A percentile compares a stretch with the other conserved stretches of the same genome.
These are phyloP conservation scores for Fonsecaea multimorphosa DNA, from an alignment of 2,329 filamentous ascomycete species.

Conservation along the genomic window DNA sequence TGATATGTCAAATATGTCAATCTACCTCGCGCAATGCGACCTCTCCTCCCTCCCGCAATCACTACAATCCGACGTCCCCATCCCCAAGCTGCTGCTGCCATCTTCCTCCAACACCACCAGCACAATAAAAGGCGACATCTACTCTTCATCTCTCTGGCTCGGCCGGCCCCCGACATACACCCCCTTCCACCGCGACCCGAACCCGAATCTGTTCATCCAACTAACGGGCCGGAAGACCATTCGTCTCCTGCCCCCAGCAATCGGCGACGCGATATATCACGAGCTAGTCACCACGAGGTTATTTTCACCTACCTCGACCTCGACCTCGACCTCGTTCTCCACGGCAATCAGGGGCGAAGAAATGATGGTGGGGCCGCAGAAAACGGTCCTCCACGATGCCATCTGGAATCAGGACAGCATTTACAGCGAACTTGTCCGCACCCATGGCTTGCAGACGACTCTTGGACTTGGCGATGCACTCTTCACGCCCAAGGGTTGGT, in stretches of 20 bases:
- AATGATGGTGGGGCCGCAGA: slow-evolving; percentile 88
- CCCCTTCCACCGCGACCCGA: slow-evolving; percentile 89
- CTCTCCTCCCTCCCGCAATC: slow-evolving; percentile 69
- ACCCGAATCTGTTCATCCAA: slow-evolving; percentile 91
- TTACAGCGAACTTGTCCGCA: slow-evolving; percentile 39
- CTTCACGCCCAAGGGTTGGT: slow-evolving; percentile 84
- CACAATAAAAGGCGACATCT: slow-evolving; percentile 79
- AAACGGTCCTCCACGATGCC: slow-evolving; percentile 66
- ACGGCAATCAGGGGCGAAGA: slow-evolving; percentile 73
- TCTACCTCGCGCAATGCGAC: slow-evolving; percentile 87
- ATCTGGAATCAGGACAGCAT: slow-evolving; percentile 67
- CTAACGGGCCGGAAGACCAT: slow-evolving; percentile 74
- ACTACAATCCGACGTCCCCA: slow-evolving; percentile 70
- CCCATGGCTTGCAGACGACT: slow-evolving; percentile 56
- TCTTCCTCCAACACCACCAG: slow-evolving; percentile 60
- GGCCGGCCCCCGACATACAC: slow-evolving; percentile 87
- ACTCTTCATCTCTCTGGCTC: slow-evolving; percentile 85
- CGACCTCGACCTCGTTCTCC: slow-evolving; percentile 38
- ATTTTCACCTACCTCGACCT: slow-evolving; percentile 33
- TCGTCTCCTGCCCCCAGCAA: slow-evolving; percentile 69
- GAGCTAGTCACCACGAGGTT: slow-evolving; percentile 49
- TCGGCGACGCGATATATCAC: slow-evolving; percentile 70
- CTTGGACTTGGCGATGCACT: slow-evolving; percentile 72
- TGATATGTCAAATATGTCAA: slow-evolving; percentile 18
- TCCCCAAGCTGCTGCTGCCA: slow-evolving; percentile 52